Evolutionary conservation across 202 grass and related monocot genomes (phyloP), one percentile per base, ranked within the genome.

Genomic region (Panicum hallii): DNA sequence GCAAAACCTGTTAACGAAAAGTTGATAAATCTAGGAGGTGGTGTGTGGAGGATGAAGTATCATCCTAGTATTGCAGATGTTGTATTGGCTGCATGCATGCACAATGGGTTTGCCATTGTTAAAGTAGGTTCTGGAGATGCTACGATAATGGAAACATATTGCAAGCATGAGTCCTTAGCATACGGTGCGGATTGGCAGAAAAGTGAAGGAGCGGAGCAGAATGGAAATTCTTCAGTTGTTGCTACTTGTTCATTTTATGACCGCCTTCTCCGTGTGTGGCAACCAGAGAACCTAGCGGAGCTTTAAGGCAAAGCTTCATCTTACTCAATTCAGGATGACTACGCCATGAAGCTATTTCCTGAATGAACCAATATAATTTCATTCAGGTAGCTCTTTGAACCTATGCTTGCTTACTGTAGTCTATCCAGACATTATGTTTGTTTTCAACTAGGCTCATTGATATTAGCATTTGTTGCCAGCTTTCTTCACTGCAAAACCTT

Each of bases 221-320:
- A 48, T 53, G 83, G 23, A 41, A 81, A 88, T 71, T 87, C 63
- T 62, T 94, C 86, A 13, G 58, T 95, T 81, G 57, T 95, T 56
- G 89, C 91, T 67, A 93, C 91, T 45, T 99, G 96, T 86, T 99
- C 93, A 79, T 95, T 95, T 89, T 99, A 99, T 78, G 96, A 99
- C n/a, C 78, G 84, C 50, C 88, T 94, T 90, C 91, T 99, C 63
- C 55, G 86, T 54, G 49, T 95, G 40, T 99, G 96, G 96, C 74
- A 89, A 82, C 88, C 90, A 10, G 76, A 86, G 74, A 90, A 80
- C 19, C 75, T 95, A 81, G 66, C 28, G 12, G 82, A 86, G 77
- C 77, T 82, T 62, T 82, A 86, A 90, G 72, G 41, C 40, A 65
- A 85, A 79, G 40, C 70, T 58, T 82, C 56, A 64, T 77, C 82